phyloP scores from a whole-genome alignment of 495 filamentous ascomycete genomes.

The Xylaria intraflava region DNA sequence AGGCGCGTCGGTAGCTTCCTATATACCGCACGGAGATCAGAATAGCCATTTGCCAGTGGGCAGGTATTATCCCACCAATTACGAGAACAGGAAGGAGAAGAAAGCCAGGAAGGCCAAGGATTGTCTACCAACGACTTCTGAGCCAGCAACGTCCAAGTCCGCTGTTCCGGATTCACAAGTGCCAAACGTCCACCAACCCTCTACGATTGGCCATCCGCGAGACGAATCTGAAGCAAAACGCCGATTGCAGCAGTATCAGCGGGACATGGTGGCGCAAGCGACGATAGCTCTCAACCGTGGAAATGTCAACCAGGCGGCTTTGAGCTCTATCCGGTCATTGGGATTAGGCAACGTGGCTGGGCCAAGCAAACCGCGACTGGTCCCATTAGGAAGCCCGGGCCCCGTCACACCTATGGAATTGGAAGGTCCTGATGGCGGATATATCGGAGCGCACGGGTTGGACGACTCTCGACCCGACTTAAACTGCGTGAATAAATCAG shows the following conservation, averaged over 20 bases:
- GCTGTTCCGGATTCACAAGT: conserved; percentile 28
- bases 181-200: conserved; percentile 16
- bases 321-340: conserved; percentile 26
- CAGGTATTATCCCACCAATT: conserved; percentile 52
- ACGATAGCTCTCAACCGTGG: conserved; percentile 37
- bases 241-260: conserved; percentile 52
- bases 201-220: conserved; percentile 19
- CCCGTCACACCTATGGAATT: conserved; percentile 72
- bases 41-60: conserved; percentile 38
- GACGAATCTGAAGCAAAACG: conserved; percentile 41
- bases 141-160: conserved; percentile 11
- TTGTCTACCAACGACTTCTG: conserved; percentile 12
- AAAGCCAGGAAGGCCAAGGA: conserved; percentile 17
- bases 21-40: conserved; percentile 33
- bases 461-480: conserved; percentile 15
- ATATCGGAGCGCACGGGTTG: conserved; percentile 16
- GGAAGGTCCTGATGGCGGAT: conserved; percentile 37
- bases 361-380: conserved; percentile 56
- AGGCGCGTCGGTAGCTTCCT: conserved; percentile 36
- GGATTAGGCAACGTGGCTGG: conserved; percentile 29
- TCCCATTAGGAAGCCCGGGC: conserved; percentile 65
- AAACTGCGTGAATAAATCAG: conserved; percentile 15
- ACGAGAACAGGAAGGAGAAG: conserved; percentile 32
- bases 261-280: conserved; percentile 53
- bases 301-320: conserved; percentile 24